A percentile compares a stretch with the other conserved stretches of the same genome.
phyloP scores from a whole-genome alignment of 768 basidiomycete genomes.

The Pseudohyphozyma bogoriensis region DNA sequence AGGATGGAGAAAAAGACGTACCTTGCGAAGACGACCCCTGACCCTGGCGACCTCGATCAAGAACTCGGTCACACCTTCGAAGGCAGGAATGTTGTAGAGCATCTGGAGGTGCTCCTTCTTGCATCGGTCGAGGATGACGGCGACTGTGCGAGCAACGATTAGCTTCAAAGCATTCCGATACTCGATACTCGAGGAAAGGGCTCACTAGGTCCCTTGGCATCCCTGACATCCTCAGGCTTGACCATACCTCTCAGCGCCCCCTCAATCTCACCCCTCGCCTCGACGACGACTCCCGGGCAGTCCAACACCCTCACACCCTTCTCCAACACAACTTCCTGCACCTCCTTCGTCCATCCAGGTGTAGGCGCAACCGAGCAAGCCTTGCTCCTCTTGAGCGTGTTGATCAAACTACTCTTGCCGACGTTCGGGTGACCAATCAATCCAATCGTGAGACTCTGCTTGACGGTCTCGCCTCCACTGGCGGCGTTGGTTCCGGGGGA shows the following conservation, averaged over 20 bases:
- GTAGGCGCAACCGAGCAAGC: slow-evolving; percentile 92
- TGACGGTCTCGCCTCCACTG: slow-evolving; percentile 6
- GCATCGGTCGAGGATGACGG: slow-evolving; percentile 70
- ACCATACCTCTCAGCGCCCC: slow-evolving; percentile 30
- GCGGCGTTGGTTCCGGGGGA: slow-evolving; percentile 2
- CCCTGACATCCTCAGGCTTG: slow-evolving; percentile 67
- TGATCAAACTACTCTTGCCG: slow-evolving; percentile 89
- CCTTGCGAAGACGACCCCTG: slow-evolving; percentile 75
- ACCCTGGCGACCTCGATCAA: slow-evolving; percentile 78
- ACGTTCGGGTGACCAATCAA: slow-evolving; percentile 97
- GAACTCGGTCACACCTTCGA: slow-evolving; percentile 63
- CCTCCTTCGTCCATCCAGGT: slow-evolving; percentile 82
- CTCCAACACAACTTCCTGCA: slow-evolving; percentile 85
- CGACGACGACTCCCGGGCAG: slow-evolving; percentile 93
- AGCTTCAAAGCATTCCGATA: not conserved
- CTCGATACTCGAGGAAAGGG: slow-evolving; percentile 13
- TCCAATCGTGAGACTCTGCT: slow-evolving; percentile 55
- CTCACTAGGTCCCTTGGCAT: slow-evolving; percentile 79
- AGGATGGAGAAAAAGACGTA: slow-evolving; percentile 30
- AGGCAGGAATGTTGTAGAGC: slow-evolving; percentile 75
- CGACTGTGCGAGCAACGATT: slow-evolving; percentile 47
- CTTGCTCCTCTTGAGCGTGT: slow-evolving; percentile 79
- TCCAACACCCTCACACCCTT: slow-evolving; percentile 86
- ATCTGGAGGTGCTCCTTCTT: slow-evolving; percentile 60
- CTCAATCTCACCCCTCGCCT: slow-evolving; percentile 34